These are phyloP conservation scores for Mycosarcoma mackinlayi DNA, from an alignment of 1,284 basidiomycete genomes.

Conservation along the genomic window DNA sequence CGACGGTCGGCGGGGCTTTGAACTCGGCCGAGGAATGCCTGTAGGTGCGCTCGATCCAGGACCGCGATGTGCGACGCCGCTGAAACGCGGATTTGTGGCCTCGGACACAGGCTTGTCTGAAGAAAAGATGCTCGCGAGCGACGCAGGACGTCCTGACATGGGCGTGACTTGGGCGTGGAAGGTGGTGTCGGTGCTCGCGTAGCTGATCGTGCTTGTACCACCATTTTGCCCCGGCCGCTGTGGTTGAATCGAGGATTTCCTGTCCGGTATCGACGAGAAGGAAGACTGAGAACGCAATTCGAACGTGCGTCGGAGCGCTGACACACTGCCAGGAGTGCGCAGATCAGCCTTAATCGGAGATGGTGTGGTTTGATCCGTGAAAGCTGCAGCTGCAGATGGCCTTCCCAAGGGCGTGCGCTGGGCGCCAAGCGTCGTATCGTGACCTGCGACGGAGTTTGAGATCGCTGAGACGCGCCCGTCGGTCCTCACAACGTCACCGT, in stretches of 20 bases:
- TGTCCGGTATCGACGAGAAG: conserved; percentile 38
- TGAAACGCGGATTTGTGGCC: conserved; percentile 9
- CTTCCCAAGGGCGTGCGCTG: conserved; percentile 11
- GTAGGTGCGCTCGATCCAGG: conserved; percentile 7
- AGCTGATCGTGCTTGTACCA: conserved; percentile 26
- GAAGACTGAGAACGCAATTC: conserved; percentile 45
- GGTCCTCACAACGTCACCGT: conserved; percentile 3
- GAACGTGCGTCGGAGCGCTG: conserved; percentile 26
- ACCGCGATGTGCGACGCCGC: not conserved
- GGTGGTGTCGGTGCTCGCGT: conserved; percentile 34
- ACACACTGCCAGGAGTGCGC: conserved; percentile 27
- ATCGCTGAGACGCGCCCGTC: conserved; percentile 11
- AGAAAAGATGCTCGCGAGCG: conserved; percentile 55
- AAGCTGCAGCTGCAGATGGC: conserved; percentile 16
- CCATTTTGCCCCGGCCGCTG: conserved; percentile 11
- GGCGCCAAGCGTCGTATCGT: conserved; percentile 18
- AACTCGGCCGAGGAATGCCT: conserved; percentile 19
- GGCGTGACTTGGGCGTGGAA: conserved; percentile 52
- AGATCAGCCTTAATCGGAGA: conserved; percentile 12
- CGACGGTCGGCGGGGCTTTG: conserved; percentile 3
- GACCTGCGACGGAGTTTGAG: conserved; percentile 12
- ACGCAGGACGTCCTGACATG: conserved; percentile 45
- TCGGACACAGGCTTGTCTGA: conserved; percentile 6
- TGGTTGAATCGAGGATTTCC: conserved; percentile 37
- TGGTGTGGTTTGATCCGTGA: conserved; percentile 11